Evolutionary conservation across 2,329 filamentous ascomycete species (phyloP).

Genomic region (Colletotrichum gloeosporioides): DNA sequence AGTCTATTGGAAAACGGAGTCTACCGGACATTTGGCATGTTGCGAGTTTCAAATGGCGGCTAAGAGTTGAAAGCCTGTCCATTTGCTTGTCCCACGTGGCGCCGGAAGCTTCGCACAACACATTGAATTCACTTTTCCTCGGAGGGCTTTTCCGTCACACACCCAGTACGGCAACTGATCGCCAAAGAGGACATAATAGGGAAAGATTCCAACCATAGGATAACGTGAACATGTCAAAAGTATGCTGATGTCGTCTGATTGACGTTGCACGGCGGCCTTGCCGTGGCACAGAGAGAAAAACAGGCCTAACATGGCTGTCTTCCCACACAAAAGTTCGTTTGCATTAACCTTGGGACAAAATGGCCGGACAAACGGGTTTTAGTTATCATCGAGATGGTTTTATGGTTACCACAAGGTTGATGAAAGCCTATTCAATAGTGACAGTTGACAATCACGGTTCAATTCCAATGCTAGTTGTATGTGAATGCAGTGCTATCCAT

Average conservation of each 20-base stretch:
- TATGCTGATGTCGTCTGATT: too few relatives aligned
- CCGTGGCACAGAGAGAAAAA: too few relatives aligned
- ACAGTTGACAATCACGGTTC: background rate
- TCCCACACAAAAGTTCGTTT: background rate
- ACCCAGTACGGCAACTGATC: background rate
- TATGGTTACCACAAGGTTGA: background rate
- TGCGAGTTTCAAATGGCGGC: background rate
- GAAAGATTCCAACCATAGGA: rapidly evolving
- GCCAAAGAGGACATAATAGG: rapidly evolving
- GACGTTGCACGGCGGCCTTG: too few relatives aligned
- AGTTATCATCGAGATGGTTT: background rate
- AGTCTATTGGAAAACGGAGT: background rate
- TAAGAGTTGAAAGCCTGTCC: background rate
- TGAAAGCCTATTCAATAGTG: background rate
- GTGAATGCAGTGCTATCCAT: background rate
- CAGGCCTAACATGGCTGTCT: background rate
- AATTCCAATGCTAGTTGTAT: background rate
- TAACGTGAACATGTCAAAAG: background rate
- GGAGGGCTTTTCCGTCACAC: background rate
- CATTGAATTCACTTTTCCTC: background rate
- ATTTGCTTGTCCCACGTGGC: background rate
- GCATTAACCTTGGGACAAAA: background rate
- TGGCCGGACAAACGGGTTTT: rapidly evolving
- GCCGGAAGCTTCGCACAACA: background rate
- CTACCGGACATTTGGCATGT: background rate